Evolutionary conservation across 1,284 basidiomycete species (phyloP), one percentile per base, ranked within the genome.

Genomic region (Macrocystidia cucumis): DNA sequence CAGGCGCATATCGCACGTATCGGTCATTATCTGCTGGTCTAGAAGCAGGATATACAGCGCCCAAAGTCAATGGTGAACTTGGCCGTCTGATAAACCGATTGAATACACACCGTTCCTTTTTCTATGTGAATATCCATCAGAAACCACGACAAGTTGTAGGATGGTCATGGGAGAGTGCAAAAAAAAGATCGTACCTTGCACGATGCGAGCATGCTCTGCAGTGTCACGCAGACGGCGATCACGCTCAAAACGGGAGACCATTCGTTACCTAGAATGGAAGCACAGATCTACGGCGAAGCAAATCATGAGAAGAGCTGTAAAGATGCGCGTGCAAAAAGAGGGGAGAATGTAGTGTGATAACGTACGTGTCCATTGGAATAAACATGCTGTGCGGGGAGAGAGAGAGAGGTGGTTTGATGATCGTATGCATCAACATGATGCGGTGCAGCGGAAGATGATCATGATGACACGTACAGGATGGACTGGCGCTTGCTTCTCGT

Each of bases 121-220:
- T 79, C 81, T 86, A 48, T 11, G 42, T 20, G n/a, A n/a, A n/a
- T n/a, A n/a, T n/a, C n/a, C n/a, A n/a, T n/a, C n/a, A n/a, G n/a
- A n/a, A n/a, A n/a, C n/a, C n/a, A n/a, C n/a, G n/a, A n/a, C n/a
- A n/a, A n/a, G n/a, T 28, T 29, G 5, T 36, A 20, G 16, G 24
- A 38, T 25, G 18, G 32, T 31, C n/a, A n/a, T n/a, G n/a, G n/a
- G n/a, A n/a, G n/a, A n/a, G n/a, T n/a, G n/a, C n/a, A 33, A 7
- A 23, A 28, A 38, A 9, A 11, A n/a, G 5, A 27, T 48, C 57
- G 35, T 41, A 84, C 85, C 75, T 83, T 87, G 71, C 82, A 87
- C 8, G 85, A 89, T 13, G 84, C 86, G 39, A 90, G 67, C 86
- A 90, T 90, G 49, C 85, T 88, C 61, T 90, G 86, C 31, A 90